Evolutionary conservation across 805 yeast species (phyloP).

Genomic region (Nakazawaea ernobii): DNA sequence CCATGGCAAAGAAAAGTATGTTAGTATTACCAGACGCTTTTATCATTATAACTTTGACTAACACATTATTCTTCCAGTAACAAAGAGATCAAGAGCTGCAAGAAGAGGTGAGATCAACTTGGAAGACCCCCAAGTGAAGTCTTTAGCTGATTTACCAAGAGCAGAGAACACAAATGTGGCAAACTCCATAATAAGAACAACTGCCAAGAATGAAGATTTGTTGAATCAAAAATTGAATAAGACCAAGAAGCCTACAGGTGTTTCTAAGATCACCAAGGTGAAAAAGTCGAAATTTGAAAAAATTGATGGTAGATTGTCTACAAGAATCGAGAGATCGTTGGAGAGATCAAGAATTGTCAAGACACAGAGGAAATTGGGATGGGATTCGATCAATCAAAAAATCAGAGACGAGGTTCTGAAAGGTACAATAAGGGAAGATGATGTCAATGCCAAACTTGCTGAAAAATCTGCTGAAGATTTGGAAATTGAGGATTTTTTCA

Average conservation of each 20-base stretch:
- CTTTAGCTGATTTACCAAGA: slow-evolving; percentile 49
- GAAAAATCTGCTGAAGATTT: slow-evolving; percentile 10
- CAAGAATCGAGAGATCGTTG: slow-evolving; percentile 60
- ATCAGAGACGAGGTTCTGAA: slow-evolving; percentile 27
- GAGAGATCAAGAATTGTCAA: slow-evolving; percentile 59
- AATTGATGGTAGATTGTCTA: slow-evolving; percentile 48
- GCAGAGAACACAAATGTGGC: slow-evolving; percentile 53
- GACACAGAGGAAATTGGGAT: slow-evolving; percentile 58
- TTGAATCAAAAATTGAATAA: slow-evolving; percentile 48
- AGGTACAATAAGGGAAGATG: slow-evolving; percentile 26
- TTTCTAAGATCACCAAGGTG: slow-evolving; percentile 22
- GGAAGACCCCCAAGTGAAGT: slow-evolving; percentile 37
- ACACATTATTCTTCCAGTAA: slow-evolving; percentile 25
- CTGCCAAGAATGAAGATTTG: slow-evolving; percentile 59
- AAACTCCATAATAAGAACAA: slow-evolving; percentile 60
- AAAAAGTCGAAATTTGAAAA: slow-evolving; percentile 45
- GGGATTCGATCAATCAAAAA: slow-evolving; percentile 61
- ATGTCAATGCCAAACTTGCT: slow-evolving; percentile 26
- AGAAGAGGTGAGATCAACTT: slow-evolving; percentile 52
- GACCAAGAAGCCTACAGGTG: slow-evolving; percentile 21
- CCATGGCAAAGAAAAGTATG: slow-evolving; percentile 11
- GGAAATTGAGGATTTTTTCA: slow-evolving; percentile 10
- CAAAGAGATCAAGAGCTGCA: slow-evolving; percentile 74
- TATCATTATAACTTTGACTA: not conserved
- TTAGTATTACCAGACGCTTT: not conserved